phyloP scores from a whole-genome alignment of 2,329 filamentous ascomycete genomes.

The Microsporum canis region DNA sequence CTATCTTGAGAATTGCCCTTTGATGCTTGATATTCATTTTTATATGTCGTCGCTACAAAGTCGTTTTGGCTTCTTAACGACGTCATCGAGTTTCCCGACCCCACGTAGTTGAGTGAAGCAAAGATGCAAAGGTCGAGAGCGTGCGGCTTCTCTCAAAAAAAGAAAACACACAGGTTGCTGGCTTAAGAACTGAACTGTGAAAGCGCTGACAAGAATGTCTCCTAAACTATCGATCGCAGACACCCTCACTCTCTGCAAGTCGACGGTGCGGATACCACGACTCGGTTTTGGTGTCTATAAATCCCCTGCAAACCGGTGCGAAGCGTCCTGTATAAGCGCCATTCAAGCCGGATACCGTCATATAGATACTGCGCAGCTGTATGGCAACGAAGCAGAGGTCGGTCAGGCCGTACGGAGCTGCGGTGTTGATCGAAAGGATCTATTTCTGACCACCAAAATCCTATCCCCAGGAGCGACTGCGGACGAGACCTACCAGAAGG shows the following conservation, averaged over 20 bases:
- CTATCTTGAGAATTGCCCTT: neutral
- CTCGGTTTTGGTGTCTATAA: conserved; percentile 64
- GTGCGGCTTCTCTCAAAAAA: neutral
- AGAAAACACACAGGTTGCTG: neutral
- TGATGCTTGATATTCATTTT: neutral
- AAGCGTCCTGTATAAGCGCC: conserved; percentile 48
- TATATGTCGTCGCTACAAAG: neutral
- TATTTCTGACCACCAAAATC: conserved; percentile 61
- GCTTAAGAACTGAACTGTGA: neutral
- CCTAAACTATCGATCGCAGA: conserved; percentile 37
- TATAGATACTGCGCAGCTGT: conserved; percentile 53
- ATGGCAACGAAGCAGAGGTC: conserved; percentile 57
- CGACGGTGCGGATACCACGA: conserved; percentile 46
- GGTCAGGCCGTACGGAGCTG: conserved; percentile 51
- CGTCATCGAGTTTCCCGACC: neutral
- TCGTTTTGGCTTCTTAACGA: neutral
- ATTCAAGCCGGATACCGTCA: conserved; percentile 37
- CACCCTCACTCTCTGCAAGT: conserved; percentile 41
- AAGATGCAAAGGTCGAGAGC: too few species aligned
- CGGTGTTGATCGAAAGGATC: conserved; percentile 34
- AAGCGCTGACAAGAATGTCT: conserved; percentile 18
- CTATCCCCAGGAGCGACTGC: conserved; percentile 42
- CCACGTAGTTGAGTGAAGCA: neutral
- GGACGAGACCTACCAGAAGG: conserved; percentile 49
- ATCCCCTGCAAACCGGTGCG: conserved; percentile 44